phyloP scores from a whole-genome alignment of 768 basidiomycete species.

The Tubosaeta sp. region DNA sequence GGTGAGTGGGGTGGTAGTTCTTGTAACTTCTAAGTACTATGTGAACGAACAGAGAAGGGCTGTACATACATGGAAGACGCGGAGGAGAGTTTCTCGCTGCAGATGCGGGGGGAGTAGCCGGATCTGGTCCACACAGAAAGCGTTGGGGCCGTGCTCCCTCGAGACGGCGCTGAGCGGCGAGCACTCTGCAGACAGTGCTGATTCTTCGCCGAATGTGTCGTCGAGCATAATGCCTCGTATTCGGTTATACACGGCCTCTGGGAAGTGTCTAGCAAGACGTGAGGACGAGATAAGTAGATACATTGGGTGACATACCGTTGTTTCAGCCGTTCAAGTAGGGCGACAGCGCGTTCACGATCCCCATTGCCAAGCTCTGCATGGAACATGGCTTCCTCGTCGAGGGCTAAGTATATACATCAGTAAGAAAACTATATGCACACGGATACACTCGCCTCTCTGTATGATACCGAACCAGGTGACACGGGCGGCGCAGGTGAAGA shows the following conservation, averaged over 20 bases:
- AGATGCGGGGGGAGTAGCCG: no score
- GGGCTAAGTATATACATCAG: conserved; percentile 42
- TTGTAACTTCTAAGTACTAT: no score
- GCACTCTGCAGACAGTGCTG: conserved; percentile 29
- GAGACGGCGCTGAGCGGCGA: conserved; percentile 14
- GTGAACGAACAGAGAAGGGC: no score
- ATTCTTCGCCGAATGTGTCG: conserved; percentile 58
- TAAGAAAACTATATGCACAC: not conserved
- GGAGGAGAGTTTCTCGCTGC: no score
- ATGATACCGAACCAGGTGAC: conserved; percentile 40
- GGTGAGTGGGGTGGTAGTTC: conserved; percentile 12
- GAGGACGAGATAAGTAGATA: not conserved
- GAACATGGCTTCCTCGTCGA: conserved; percentile 95
- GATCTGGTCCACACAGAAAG: conserved; percentile 20
- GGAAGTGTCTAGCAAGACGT: conserved; percentile 55
- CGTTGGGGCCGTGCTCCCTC: conserved; percentile 17
- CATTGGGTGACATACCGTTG: conserved; percentile 46
- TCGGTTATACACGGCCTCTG: conserved; percentile 72
- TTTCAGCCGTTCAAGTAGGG: conserved; percentile 66
- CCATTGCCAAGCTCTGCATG: conserved; percentile 82
- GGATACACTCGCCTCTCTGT: conserved; percentile 25
- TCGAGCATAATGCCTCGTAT: conserved; percentile 80
- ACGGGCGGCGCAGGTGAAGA: conserved; percentile 28
- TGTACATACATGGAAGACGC: no score
- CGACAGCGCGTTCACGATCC: conserved; percentile 63